Evolutionary conservation across 768 basidiomycete species (phyloP).

Genomic region (Boletus rufocinnamomeus): DNA sequence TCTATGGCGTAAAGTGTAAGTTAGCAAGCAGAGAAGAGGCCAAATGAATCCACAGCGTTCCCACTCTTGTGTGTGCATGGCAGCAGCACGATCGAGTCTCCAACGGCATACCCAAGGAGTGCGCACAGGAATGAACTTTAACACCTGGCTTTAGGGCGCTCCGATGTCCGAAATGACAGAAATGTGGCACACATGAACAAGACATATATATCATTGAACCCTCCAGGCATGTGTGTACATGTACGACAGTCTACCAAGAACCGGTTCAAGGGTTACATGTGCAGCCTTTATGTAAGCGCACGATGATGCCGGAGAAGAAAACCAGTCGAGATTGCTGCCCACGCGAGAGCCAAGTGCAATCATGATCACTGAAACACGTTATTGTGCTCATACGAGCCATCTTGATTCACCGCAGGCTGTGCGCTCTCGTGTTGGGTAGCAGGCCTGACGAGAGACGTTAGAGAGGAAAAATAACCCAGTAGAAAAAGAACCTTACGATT

Average conservation of each 20-base stretch:
- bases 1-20: slow-evolving; percentile 20
- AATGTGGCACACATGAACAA: slow-evolving; percentile 28
- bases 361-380: slow-evolving; percentile 15
- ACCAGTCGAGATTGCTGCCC: background rate
- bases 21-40: slow-evolving; percentile 6
- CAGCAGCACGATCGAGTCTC: background rate
- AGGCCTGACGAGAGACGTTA: slow-evolving; percentile 13
- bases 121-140: slow-evolving; percentile 19
- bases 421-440: slow-evolving; percentile 9
- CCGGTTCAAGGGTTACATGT: background rate
- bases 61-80: slow-evolving; percentile 9
- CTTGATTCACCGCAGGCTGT: slow-evolving; percentile 13
- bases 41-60: slow-evolving; percentile 18
- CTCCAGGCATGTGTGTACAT: slow-evolving; percentile 1
- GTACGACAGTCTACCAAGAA: slow-evolving; percentile 1
- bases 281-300: background rate
- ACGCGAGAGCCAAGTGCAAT: slow-evolving; percentile 12
- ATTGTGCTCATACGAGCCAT: slow-evolving; percentile 7
- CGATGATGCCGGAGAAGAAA: background rate
- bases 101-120: slow-evolving; percentile 1
- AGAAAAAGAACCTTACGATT: slow-evolving; percentile 9
- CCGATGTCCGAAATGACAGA: slow-evolving; percentile 20
- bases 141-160: background rate
- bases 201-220: slow-evolving; percentile 17
- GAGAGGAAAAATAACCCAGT: background rate